Base-by-base conservation (phyloP, 805 yeast species). In the Sungouiella blattae region DNA sequence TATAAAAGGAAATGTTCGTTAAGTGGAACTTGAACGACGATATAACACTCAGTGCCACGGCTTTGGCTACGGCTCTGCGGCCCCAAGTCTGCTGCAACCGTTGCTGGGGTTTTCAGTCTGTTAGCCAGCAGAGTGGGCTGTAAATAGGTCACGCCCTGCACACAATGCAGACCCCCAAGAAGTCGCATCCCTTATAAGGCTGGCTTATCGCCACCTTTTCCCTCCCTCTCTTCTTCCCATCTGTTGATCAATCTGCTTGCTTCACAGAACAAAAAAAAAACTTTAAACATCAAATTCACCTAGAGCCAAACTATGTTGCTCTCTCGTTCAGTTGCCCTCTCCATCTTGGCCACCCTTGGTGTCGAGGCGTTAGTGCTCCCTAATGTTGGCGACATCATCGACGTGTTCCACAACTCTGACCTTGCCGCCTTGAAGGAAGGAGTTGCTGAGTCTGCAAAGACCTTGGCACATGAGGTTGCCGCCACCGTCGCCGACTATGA, bases 351-450 rank as follows among this genome's bases (percentile, higher is more conserved):
- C 32, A 43, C 69, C 38, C 45, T 67, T 39, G 68, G 69, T 34
- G 69, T 57, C 32, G 58, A 67, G 39, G 72, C 61, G 27, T 65
- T 82, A 53, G 81, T 82, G 40, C 77, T 83, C 45, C 91, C 91
- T 22, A 65, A 71, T 32, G 60, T 72, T 27, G 58, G 59, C 30
- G 69, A 62, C 40, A 57, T 63, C 35, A 55, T 64, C 41, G 65
- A 65, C 28, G 67, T 63, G 17, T 64, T 70, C 36, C 38, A 46
- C 23, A 39, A 37, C 28, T 18, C 44, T 9, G 43, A 41, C 14
- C 47, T 47, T n/a, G 37, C 41, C 35, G 41, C 36, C 37, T 34
- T 46, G 30, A 43, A 46, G 35, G 29, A 39, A 16, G 37, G 40
- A 18, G 28, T 38, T 13, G 37, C 27, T 26, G 26, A 36, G 13